These are phyloP conservation scores for Phytopythium helicoides DNA, from an alignment of 352 stramenopile genomes.

Conservation along the genomic window DNA sequence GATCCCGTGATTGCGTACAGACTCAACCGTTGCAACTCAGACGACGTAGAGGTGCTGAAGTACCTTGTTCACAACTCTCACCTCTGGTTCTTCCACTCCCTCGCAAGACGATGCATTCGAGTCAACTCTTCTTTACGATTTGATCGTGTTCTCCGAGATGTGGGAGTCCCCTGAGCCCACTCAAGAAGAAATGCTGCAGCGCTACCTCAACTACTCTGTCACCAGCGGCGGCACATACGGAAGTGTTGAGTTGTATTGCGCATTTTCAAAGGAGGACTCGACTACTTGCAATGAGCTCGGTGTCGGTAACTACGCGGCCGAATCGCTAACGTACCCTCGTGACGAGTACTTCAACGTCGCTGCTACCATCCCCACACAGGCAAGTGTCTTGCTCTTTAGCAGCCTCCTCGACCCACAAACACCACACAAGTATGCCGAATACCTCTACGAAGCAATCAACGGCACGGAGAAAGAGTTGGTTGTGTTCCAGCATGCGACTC, in stretches of 20 bases:
- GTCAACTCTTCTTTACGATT: conserved; percentile 38
- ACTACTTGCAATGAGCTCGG: conserved; percentile 18
- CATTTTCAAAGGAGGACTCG: conserved; percentile 47
- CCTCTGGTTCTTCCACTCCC: background rate
- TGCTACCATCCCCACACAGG: conserved; percentile 29
- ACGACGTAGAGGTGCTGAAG: conserved; percentile 23
- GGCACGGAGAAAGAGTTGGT: conserved; percentile 38
- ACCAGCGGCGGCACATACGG: conserved; percentile 18
- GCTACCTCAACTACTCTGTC: conserved; percentile 21
- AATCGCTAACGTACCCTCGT: conserved; percentile 30
- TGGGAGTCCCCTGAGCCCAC: conserved; percentile 40
- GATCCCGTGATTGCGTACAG: conserved; percentile 38
- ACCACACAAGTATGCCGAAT: conserved; percentile 45
- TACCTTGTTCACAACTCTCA: conserved; percentile 19
- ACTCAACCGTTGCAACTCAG: conserved; percentile 24
- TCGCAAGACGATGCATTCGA: conserved; percentile 22
- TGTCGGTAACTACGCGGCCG: conserved; percentile 10
- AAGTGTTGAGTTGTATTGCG: conserved; percentile 41
- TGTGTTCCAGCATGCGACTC: conserved; percentile 37
- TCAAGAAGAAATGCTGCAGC: conserved; percentile 7
- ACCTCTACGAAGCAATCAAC: conserved; percentile 24
- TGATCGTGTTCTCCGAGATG: conserved; percentile 57
- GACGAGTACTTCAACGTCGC: conserved; percentile 52
- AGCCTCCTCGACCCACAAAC: conserved; percentile 46
- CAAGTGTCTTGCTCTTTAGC: conserved; percentile 49